Conservation (phyloP, 176 grass and related monocot genomes). For the Phragmites australis region DNA sequence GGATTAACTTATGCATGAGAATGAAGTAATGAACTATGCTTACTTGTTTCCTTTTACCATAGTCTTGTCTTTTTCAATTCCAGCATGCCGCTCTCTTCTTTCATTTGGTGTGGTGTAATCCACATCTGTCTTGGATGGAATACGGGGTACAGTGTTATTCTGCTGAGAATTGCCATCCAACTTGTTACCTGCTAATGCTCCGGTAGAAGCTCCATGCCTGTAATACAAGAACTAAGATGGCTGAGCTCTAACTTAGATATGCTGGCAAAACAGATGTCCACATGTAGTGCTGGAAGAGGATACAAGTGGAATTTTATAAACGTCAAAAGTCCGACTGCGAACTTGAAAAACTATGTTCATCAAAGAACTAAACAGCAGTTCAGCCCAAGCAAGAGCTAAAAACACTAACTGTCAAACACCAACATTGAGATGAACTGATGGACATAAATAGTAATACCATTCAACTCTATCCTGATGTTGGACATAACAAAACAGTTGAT, state of each 20-base stretch:
- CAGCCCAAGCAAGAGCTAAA: not conserved
- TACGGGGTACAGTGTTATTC: conserved; percentile 46
- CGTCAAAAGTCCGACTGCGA: not conserved
- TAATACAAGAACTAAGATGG: conserved; percentile 19
- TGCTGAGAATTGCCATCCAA: conserved; percentile 59
- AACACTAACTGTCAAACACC: not conserved
- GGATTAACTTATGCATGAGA: not conserved
- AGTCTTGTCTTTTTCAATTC: conserved; percentile 68
- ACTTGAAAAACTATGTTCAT: not conserved
- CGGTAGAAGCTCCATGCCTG: conserved; percentile 60
- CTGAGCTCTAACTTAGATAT: conserved; percentile 18
- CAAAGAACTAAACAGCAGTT: not conserved
- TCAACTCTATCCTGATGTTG: not conserved
- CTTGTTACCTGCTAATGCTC: conserved; percentile 58
- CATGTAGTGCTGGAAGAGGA: conserved; percentile 2
- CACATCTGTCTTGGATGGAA: conserved; percentile 49
- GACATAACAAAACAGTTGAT: not conserved
- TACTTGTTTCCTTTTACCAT: conserved; percentile 82
- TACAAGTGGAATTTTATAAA: not conserved
- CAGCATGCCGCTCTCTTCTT: conserved; percentile 64
- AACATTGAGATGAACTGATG: not conserved
- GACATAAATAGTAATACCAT: not conserved
- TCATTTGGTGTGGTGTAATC: conserved; percentile 57
- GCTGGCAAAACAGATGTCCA: not conserved
- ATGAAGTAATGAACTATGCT: conserved; percentile 27